Evolutionary conservation across 2,329 filamentous ascomycete species (phyloP), one percentile per base, ranked within the genome.

Genomic region (Apiospora saccharicola): DNA sequence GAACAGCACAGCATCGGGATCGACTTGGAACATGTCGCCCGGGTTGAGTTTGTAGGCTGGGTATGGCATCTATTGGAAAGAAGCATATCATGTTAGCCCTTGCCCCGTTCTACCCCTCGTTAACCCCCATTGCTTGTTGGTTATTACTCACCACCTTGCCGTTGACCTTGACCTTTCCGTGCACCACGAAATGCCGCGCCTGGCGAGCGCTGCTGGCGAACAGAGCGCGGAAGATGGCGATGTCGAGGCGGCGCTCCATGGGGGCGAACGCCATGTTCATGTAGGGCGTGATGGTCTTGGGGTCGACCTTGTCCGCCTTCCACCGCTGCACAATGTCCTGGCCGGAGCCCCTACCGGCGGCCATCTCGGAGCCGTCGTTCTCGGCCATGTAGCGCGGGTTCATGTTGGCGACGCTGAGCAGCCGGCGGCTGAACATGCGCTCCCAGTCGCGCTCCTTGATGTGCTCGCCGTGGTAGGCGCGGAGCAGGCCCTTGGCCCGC

Each of bases 181-280:
- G 96, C 41, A 97, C 90, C 72, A 97, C 94, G 80, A 98, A 97
- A 78, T 98, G 96, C 76, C 96, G 91, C 19, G 97, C 97, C 83
- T 99, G 96, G 76, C 95, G 89, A 47, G 94, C 90, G 83, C 95
- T 98, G 83, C 94, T 98, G 57, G 96, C 95, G 83, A 99, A 99
- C 82, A 99, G 84, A 49, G 96, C 93, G 69, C 96, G 89, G 86
- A 97, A 98, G 74, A 99, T 91, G 77, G 96, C 95, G n/a, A 95
- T 95, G 80, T 99, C 96, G 74, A 99, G 84, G 78, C 96, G 90
- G 81, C 96, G 89, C 85, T 99, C 96, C 80, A 97, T 86, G 7
- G 96, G 96, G 72, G 94, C 94, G 85, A 94, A 99, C 3, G 93
- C 92, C 96, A 98, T 98, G 80, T 96, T 92, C 92, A 97, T 97